These are phyloP conservation scores for Didymella glomerata DNA, from an alignment of 2,329 filamentous ascomycete genomes.

Conservation along the genomic window DNA sequence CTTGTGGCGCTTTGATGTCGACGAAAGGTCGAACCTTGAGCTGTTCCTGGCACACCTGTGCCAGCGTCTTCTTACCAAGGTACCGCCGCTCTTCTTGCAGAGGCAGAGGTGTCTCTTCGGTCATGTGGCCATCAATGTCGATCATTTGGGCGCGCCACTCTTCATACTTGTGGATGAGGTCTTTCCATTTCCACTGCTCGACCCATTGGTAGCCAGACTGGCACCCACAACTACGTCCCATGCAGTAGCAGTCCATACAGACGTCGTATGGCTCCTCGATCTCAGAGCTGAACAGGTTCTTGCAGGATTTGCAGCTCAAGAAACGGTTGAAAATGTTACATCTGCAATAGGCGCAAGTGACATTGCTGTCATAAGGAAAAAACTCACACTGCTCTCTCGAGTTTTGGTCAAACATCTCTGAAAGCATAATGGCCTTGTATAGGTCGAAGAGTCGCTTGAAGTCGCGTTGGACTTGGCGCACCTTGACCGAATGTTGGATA, in stretches of 20 bases:
- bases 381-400: conserved; percentile 76
- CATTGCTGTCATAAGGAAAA: conserved; percentile 84
- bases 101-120: conserved; percentile 71
- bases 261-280: conserved; percentile 91
- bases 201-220: conserved; percentile 87
- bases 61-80: conserved; percentile 78
- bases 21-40: conserved; percentile 80
- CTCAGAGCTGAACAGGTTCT: conserved; percentile 70
- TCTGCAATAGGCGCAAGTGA: conserved; percentile 95
- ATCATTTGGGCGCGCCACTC: conserved; percentile 82
- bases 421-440: conserved; percentile 79
- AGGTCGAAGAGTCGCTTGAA: conserved; percentile 82
- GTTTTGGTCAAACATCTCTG: conserved; percentile 81
- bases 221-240: conserved; percentile 92
- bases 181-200: conserved; percentile 89
- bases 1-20: conserved; percentile 73
- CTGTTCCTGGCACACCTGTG: conserved; percentile 94
- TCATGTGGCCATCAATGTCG: conserved; percentile 71
- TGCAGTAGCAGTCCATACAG: conserved; percentile 98
- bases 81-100: conserved; percentile 74
- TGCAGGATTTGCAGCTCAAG: conserved; percentile 87
- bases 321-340: conserved; percentile 98
- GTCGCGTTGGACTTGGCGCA: conserved; percentile 79
- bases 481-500: conserved; percentile 57
- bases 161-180: conserved; percentile 80